phyloP scores from a whole-genome alignment of 169 alveolate genomes.

The Cryptosporidium viatorum region DNA sequence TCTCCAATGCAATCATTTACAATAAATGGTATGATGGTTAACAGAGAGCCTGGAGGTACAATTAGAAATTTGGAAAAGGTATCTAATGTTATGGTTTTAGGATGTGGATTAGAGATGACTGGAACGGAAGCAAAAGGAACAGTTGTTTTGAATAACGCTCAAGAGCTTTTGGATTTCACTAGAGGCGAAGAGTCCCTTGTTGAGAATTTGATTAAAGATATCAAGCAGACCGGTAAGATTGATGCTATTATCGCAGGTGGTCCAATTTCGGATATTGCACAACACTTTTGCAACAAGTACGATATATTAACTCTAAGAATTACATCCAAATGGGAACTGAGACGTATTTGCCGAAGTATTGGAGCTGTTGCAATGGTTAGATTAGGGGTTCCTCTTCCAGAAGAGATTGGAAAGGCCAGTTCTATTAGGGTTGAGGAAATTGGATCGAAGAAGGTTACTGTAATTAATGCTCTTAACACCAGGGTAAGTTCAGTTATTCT shows the following conservation, averaged over 20 bases:
- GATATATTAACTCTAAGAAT: slow-evolving; percentile 92
- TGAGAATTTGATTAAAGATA: slow-evolving; percentile 87
- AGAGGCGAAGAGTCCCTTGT: slow-evolving; percentile 92
- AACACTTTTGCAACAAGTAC: slow-evolving; percentile 96
- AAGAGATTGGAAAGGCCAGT: slow-evolving; percentile 95
- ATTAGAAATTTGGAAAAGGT: slow-evolving; percentile 89
- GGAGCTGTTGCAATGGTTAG: slow-evolving; percentile 96
- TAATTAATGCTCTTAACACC: slow-evolving; percentile 84
- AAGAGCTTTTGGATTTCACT: slow-evolving; percentile 92
- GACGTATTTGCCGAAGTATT: slow-evolving; percentile 94
- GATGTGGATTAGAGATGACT: slow-evolving; percentile 94
- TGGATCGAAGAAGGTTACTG: slow-evolving; percentile 90
- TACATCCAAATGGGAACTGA: slow-evolving; percentile 93
- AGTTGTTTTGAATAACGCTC: slow-evolving; percentile 96
- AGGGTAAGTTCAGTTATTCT: slow-evolving; percentile 92
- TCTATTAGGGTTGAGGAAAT: slow-evolving; percentile 93
- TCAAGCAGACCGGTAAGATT: slow-evolving; percentile 92
- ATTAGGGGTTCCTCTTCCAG: slow-evolving; percentile 94
- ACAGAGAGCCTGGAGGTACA: slow-evolving; percentile 92
- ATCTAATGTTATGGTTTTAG: slow-evolving; percentile 95
- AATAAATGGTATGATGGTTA: slow-evolving; percentile 92
- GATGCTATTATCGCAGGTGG: slow-evolving; percentile 95
- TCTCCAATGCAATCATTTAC: slow-evolving; percentile 89
- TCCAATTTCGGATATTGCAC: slow-evolving; percentile 95
- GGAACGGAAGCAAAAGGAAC: slow-evolving; percentile 99